phyloP scores from a whole-genome alignment of 2,329 filamentous ascomycete genomes.

The Amylocarpus encephaloides region DNA sequence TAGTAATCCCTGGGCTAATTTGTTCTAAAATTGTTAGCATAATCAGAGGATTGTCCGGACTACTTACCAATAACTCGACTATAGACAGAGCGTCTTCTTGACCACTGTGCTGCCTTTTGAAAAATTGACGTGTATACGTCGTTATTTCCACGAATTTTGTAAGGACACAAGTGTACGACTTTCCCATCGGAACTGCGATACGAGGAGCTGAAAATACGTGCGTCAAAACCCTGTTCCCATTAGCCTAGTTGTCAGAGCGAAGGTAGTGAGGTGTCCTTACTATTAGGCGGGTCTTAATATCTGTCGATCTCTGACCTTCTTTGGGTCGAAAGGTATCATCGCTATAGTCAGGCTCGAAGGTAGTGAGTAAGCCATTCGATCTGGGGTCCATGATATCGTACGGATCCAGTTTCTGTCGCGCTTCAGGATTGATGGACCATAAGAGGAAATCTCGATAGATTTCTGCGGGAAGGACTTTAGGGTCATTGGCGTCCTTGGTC shows the following conservation, averaged over 20 bases:
- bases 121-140: background rate
- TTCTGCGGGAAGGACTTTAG: background rate
- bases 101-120: background rate
- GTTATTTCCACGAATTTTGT: conserved; percentile 8
- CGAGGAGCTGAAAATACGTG: conserved; percentile 9
- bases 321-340: background rate
- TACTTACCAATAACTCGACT: conserved; percentile 1
- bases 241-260: background rate
- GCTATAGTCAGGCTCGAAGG: background rate
- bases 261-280: background rate
- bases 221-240: conserved; percentile 8
- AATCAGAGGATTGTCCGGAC: background rate
- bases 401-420: background rate
- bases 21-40: conserved; percentile 2
- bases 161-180: conserved; percentile 1
- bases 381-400: background rate
- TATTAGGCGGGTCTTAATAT: background rate
- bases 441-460: background rate
- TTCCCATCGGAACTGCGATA: background rate
- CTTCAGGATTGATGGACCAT: background rate
- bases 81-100: background rate
- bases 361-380: background rate
- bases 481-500: background rate
- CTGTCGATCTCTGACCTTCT: background rate
- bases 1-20: background rate